Base-by-base conservation (phyloP, 1,139 yeast genomes). In the Zygosaccharomyces sapae region DNA sequence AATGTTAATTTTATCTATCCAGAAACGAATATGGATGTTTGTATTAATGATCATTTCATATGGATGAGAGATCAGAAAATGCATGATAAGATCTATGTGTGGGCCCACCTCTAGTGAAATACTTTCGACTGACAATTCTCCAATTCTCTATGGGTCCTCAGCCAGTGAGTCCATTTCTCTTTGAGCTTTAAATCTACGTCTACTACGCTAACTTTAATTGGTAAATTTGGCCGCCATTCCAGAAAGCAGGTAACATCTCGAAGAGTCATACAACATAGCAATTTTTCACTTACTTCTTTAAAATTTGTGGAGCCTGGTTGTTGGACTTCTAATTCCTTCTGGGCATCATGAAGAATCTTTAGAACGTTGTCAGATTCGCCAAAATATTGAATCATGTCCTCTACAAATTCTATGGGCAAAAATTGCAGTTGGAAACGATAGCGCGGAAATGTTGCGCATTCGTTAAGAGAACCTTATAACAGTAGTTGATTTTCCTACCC, bases 171-270 rank as follows among this genome's bases (percentile, higher is more conserved):
- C 51, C 54, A 48, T 44, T 61, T 63, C 18, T 52, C 49, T 12
- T 13, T 37, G 4, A 62, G 61, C 45, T 65, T 65, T 43, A 52
- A 42, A 44, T 65, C 68, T 5, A 63, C 59, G 49, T 65, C 68
- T 2, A 62, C 53, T 3, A 65, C 48, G 10, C 49, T 54, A 6
- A 53, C 58, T 5, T 43, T 22, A 6, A 53, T 35, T 7, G 41
- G 43, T 10, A 20, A 34, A 7, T 38, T 42, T 18, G 30, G 22
- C 2, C 41, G 36, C 65, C 67, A 63, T 37, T 45, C 48, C 3
- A 64, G 39, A 41, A 63, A 63, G 38, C 63, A 56, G 5, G 67
- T 55, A 1, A 65, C 61, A 45, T 65, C 68, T 49, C 65, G 54
- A 27, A 65, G 50, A 2, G 63, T 54, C 68, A 63, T 65, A 8